Evolutionary conservation across 2,329 filamentous ascomycete species (phyloP), one percentile per base, ranked within the genome.

Genomic region (Sclerotinia minor): DNA sequence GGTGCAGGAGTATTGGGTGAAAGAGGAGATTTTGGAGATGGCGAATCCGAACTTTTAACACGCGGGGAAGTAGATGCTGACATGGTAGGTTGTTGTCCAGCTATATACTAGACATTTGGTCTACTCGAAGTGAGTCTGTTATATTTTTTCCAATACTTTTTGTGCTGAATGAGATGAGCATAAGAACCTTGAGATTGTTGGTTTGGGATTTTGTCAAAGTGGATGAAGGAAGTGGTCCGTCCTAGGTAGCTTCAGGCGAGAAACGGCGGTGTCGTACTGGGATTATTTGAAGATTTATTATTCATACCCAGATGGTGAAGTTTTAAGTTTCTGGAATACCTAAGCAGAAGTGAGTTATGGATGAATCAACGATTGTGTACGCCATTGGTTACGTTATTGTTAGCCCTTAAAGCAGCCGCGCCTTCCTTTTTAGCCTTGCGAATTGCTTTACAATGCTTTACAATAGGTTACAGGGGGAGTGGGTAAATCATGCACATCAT

Each of bases 1-100:
- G 49, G 63, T n/a, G 69, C 50, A 24, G 72, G 50, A 17, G 64
- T 69, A 58, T 72, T 68, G 13, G 75, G 72, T 49, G 72, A 73
- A 54, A 72, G 59, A 17, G 74, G 71, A 32, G 73, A 69, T 49
- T 65, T 71, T 58, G 72, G 53, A 45, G 59, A 67, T 54, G 67
- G 65, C 53, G 71, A 70, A 57, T 67, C 65, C 35, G 59, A 26
- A 24, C 50, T 41, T 50, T 50, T 65, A 35, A 24, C 45, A 24
- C 15, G 63, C 29, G 55, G 58, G 24, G 65, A 64, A 57, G 67
- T 65, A 53, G 65, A 47, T 52, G 67, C 57, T n/a, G 66, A 69
- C 44, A 63, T 68, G 17, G 53, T 59, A 19, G 55, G 54, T 59
- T 67, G 45, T 52, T 38, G 24, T 47, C 32, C 35, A 32, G 26